Evolutionary conservation across 129 eudicot species (phyloP), one percentile per base, ranked within the genome.

Genomic region (Erigeron canadensis): DNA sequence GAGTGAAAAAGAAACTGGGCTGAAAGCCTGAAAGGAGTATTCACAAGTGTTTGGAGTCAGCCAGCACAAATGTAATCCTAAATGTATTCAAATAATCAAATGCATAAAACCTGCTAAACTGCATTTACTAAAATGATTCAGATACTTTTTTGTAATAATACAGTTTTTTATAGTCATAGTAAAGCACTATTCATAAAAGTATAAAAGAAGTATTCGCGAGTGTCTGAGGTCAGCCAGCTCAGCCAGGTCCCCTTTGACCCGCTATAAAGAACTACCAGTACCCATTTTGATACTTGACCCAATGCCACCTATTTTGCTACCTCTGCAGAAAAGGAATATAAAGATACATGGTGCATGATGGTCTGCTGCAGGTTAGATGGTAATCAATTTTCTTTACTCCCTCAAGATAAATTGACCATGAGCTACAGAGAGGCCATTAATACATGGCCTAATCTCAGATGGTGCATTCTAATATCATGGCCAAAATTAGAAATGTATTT

Each of bases 401-500:
- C 55, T 48, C 8, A 48, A 48, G 55, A 11, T 9, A 10, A n/a
- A n/a, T n/a, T 13, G 12, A 48, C 55, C 16, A 47, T 48, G 55
- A 1, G 2, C 2, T 1, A 23, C 2, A 23, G 1, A 1, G 2
- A 23, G 2, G 2, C 2, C 2, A 23, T 2, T 2, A 2, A 1
- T 23, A 23, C 2, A 23, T 2, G n/a, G n/a, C n/a, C n/a, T n/a
- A n/a, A n/a, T n/a, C n/a, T n/a, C n/a, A n/a, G n/a, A n/a, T n/a
- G n/a, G n/a, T n/a, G n/a, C n/a, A n/a, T n/a, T n/a, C n/a, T n/a
- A n/a, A n/a, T n/a, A n/a, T n/a, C n/a, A n/a, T n/a, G n/a, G n/a
- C n/a, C n/a, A n/a, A n/a, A n/a, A n/a, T n/a, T n/a, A n/a, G n/a
- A n/a, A n/a, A n/a, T n/a, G n/a, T n/a, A n/a, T n/a, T n/a, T n/a